These are phyloP conservation scores for Rubroshorea leprosula DNA, from an alignment of 345 rosid genomes.

Conservation along the genomic window DNA sequence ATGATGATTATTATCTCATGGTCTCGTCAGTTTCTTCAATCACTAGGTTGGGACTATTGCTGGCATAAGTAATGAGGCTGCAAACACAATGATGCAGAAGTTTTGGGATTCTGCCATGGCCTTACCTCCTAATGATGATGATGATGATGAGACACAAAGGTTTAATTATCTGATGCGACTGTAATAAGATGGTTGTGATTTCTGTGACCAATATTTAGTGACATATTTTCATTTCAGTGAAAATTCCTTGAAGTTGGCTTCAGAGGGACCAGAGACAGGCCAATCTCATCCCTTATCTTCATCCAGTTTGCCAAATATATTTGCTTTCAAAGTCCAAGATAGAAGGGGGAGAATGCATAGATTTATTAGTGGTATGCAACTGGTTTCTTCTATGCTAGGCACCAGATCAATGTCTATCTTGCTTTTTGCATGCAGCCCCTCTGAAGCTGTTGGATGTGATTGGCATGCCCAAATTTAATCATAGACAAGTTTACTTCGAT, in stretches of 20 bases:
- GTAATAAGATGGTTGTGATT: slow-evolving; percentile 10
- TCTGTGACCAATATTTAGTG: slow-evolving; percentile 13
- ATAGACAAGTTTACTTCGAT: slow-evolving; percentile 3
- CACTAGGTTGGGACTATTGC: slow-evolving; percentile 70
- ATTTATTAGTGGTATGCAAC: slow-evolving; percentile 71
- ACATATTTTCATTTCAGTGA: slow-evolving; percentile 53
- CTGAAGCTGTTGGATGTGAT: slow-evolving; percentile 11
- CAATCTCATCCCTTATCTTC: slow-evolving; percentile 49
- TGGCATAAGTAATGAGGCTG: slow-evolving; percentile 67
- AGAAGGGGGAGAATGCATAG: slow-evolving; percentile 82
- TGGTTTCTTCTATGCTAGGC: not conserved
- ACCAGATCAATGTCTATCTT: not conserved
- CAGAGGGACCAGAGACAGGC: slow-evolving; percentile 69
- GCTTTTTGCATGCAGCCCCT: slow-evolving; percentile 9
- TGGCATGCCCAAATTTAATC: not conserved
- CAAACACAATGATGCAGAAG: slow-evolving; percentile 88
- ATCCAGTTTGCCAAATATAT: slow-evolving; percentile 31
- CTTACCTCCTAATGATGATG: slow-evolving; percentile 67
- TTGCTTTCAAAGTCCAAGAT: slow-evolving; percentile 86
- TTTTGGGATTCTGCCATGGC: slow-evolving; percentile 99
- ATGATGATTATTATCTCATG: slow-evolving; percentile 5
- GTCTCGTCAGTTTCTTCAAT: slow-evolving; percentile 8
- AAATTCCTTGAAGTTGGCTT: slow-evolving; percentile 67
- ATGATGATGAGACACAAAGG: slow-evolving; percentile 84
- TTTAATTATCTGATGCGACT: slow-evolving; percentile 21